Evolutionary conservation across 2,329 filamentous ascomycete genomes (phyloP).

Genomic region (Phaeosphaeriaceae sp.): DNA sequence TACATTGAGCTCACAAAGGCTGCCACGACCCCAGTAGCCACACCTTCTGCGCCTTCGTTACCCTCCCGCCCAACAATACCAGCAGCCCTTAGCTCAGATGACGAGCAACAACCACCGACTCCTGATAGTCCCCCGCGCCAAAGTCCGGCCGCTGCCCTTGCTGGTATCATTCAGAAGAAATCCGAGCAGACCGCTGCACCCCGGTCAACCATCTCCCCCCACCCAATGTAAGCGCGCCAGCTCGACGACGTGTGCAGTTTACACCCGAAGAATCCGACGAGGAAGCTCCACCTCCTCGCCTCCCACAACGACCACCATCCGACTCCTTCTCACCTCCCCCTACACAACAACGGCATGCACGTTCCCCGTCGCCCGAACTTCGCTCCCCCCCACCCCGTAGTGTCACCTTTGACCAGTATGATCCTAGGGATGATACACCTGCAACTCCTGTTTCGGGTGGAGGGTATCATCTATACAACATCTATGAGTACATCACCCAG

Average conservation of each 20-base stretch:
- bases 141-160: slow-evolving; percentile 66
- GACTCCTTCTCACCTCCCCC: slow-evolving; percentile 59
- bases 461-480: slow-evolving; percentile 93
- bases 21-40: slow-evolving; percentile 44
- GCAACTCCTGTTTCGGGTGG: slow-evolving; percentile 64
- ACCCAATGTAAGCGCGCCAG: slow-evolving; percentile 56
- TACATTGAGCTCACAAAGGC: slow-evolving; percentile 79
- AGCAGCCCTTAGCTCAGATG: slow-evolving; percentile 52
- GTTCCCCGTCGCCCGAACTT: slow-evolving; percentile 47
- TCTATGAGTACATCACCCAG: slow-evolving; percentile 96
- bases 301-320: slow-evolving; percentile 69
- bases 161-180: slow-evolving; percentile 58
- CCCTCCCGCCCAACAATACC: slow-evolving; percentile 48
- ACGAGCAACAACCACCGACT: slow-evolving; percentile 51
- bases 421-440: slow-evolving; percentile 50
- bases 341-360: slow-evolving; percentile 49
- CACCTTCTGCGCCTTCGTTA: slow-evolving; percentile 50
- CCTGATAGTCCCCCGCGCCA: slow-evolving; percentile 55
- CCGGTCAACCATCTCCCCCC: slow-evolving; percentile 52
- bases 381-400: slow-evolving; percentile 47
- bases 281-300: slow-evolving; percentile 62
- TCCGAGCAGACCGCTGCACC: slow-evolving; percentile 46
- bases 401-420: slow-evolving; percentile 51
- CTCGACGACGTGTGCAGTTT: slow-evolving; percentile 59
- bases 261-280: slow-evolving; percentile 74